These are phyloP conservation scores for Cercospora berteroae DNA, from an alignment of 2,329 filamentous ascomycete genomes.

Conservation along the genomic window DNA sequence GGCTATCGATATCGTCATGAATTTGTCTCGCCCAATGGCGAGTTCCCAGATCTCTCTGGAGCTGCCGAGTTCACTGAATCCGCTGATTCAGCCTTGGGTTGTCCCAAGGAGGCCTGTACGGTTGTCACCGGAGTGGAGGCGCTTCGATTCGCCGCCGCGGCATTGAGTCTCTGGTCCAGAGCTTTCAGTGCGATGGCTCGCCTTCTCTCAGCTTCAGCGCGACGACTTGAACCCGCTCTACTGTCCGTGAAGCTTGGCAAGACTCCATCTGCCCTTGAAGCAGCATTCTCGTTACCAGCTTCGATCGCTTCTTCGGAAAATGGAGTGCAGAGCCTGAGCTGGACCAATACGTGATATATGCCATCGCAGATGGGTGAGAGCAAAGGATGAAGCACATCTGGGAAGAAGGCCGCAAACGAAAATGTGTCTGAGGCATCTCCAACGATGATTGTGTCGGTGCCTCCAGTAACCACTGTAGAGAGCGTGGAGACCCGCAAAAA, in stretches of 20 bases:
- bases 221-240: conserved; percentile 44
- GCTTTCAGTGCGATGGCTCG: conserved; percentile 86
- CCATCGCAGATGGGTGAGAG: conserved; percentile 71
- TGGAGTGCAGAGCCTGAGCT: conserved; percentile 75
- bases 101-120: conserved; percentile 22
- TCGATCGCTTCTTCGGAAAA: conserved; percentile 81
- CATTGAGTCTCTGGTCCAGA: conserved; percentile 84
- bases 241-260: conserved; percentile 59
- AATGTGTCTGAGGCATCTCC: conserved; percentile 97
- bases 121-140: conserved; percentile 21
- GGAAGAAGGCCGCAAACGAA: conserved; percentile 93
- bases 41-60: not conserved
- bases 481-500: conserved; percentile 75
- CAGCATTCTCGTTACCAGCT: conserved; percentile 68
- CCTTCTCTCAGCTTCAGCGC: conserved; percentile 87
- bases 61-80: not conserved
- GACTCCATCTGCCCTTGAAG: conserved; percentile 60
- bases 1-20: not conserved
- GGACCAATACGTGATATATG: conserved; percentile 72
- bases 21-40: not conserved
- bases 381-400: conserved; percentile 74
- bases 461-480: conserved; percentile 48
- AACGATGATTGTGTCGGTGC: conserved; percentile 58
- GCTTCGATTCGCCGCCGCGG: conserved; percentile 56
- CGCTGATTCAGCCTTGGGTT: not conserved